Percentiles rank a stretch among this genome's conserved stretches.
Evolutionary conservation across 2,329 filamentous ascomycete species (phyloP).

Genomic region (Verticillium longisporum): DNA sequence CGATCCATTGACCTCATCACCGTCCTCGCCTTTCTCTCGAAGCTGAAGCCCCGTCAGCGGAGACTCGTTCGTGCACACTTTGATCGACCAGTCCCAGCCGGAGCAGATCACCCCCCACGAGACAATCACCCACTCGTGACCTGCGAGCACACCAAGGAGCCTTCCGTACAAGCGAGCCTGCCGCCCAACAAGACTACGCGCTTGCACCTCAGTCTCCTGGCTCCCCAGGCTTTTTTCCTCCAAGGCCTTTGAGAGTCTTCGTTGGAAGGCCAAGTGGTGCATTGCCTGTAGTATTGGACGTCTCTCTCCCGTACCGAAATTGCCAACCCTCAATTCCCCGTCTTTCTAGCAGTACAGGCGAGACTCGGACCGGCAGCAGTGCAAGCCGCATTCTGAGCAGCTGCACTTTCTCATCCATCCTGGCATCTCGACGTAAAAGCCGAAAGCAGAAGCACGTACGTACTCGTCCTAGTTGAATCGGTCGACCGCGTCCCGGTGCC

Average conservation of each 20-base stretch:
- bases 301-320: too few species aligned
- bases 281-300: too few species aligned
- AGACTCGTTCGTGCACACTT: neutral
- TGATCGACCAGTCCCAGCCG: neutral
- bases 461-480: neutral
- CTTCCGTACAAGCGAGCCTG: neutral
- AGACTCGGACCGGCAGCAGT: too few species aligned
- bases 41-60: neutral
- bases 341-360: too few species aligned
- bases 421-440: neutral
- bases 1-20: neutral
- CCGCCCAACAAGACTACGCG: neutral
- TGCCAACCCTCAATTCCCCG: too few species aligned
- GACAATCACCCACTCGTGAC: neutral
- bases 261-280: too few species aligned
- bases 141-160: neutral
- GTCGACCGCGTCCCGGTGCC: neutral
- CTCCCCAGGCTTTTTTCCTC: neutral
- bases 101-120: neutral
- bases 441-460: neutral
- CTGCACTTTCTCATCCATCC: neutral
- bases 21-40: neutral
- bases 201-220: neutral
- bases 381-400: too few species aligned
- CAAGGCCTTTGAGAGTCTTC: neutral